Conservation (phyloP, 495 filamentous ascomycete genomes). For the Tetracladium marchalianum region DNA sequence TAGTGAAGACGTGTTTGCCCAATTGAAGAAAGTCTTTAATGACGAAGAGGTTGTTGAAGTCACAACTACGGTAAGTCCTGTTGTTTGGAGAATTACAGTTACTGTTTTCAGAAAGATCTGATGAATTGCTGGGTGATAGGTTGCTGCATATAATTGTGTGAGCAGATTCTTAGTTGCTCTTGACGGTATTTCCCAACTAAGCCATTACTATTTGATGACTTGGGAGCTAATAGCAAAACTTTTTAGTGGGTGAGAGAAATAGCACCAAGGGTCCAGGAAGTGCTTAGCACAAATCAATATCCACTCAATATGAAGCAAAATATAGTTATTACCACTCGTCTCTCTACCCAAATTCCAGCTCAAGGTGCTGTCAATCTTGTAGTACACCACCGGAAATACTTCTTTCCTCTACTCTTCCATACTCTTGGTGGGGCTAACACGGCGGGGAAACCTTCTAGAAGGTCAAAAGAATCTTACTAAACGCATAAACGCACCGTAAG, state of each 20-base stretch:
- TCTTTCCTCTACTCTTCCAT: too few species aligned
- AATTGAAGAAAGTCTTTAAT: constrained; percentile 45
- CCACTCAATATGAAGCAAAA: neutral
- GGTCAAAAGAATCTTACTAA: too few species aligned
- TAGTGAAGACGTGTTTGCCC: constrained; percentile 49
- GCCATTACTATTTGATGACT: neutral
- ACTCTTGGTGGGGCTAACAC: too few species aligned
- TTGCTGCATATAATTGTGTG: constrained; percentile 80
- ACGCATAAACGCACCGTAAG: too few species aligned
- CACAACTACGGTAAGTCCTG: constrained; percentile 51
- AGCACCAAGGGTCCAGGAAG: constrained; percentile 17
- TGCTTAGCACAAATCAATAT: neutral
- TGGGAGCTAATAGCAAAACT: constrained; percentile 1
- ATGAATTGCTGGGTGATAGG: constrained; percentile 16
- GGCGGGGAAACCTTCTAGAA: too few species aligned
- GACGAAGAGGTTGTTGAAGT: constrained; percentile 70
- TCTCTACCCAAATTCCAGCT: too few species aligned
- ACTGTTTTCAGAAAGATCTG: neutral
- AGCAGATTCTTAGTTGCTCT: constrained; percentile 76
- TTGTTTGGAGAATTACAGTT: constrained; percentile 3
- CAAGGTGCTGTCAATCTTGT: too few species aligned
- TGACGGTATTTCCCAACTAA: constrained; percentile 45
- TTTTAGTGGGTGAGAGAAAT: constrained; percentile 40
- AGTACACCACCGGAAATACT: too few species aligned
- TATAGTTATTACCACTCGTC: too few species aligned